Evolutionary conservation across 169 alveolate genomes (phyloP), one percentile per base, ranked within the genome.

Genomic region (Theileria equi): DNA sequence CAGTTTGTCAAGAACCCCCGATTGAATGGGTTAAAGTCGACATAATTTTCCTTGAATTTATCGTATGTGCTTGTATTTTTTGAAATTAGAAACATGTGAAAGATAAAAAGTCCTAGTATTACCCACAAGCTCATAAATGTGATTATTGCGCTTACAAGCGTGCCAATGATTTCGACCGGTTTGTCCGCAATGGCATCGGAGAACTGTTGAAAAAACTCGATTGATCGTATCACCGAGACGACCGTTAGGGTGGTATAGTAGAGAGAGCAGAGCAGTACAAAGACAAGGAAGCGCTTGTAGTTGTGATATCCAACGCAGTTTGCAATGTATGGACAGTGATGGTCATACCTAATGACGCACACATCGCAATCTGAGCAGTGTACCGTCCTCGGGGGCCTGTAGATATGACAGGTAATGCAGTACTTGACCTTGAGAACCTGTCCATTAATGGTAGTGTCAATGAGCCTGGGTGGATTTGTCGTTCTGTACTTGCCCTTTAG

Each of bases 321-420:
- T 78, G 82, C 72, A 52, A 92, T 87, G 91, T 94, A 93, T 19
- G 97, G 97, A 70, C 97, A 93, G 80, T 93, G 97, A 67, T 93
- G 97, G 74, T 93, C 97, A 76, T 87, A 93, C 66, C 92, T 88
- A 49, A 89, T 93, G 38, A 93, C 94, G 65, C 97, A 93, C 47
- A 89, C 89, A 44, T 91, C 94, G 80, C 97, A 93, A 48, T 80
- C 84, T 21, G 96, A 93, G 53, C 97, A 93, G 74, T 93, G 97
- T 29, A 94, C 94, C 3, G 94, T 77, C 70, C 97, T 77, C 19
- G 92, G 90, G n/a, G 96, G 95, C 57, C 97, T 72, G 61, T 85
- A 89, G 58, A 90, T 88, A 66, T 80, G 86, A 68, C 95, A 90
- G 11, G 94, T 90, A 38, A 73, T 74, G 71, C 95, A 90, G 63